Base-by-base conservation (phyloP, 257 asterid species). In the Forsythia suspensa region DNA sequence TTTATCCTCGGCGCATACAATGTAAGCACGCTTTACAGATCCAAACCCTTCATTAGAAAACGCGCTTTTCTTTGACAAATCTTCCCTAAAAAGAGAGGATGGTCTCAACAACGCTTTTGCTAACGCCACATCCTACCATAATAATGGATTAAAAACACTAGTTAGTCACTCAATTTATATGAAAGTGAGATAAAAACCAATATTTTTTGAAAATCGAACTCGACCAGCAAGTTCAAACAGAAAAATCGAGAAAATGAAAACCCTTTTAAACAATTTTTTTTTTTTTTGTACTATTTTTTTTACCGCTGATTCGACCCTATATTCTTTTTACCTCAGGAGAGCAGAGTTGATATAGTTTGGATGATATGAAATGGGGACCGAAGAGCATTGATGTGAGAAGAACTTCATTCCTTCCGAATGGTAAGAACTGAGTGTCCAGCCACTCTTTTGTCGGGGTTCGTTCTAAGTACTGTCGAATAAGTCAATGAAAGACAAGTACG, bases 41-140 rank as follows among this genome's bases (percentile, higher is more conserved):
- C 91, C 94, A 72, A 13, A 91, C 13, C 85, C 44, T 82, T 87
- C 71, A n/a, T 83, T 34, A 0, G 86, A 78, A 43, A 89, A 91
- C 7, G 80, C 52, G 7, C 80, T 73, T 65, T 48, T 77, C 71
- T 83, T 83, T 0, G 87, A 82, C 59, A 91, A 65, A 57, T 88
- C 90, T 36, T 78, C 90, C 2, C 42, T 0, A 42, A 91, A 86
- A 37, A 82, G 42, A 34, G 90, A 86, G 68, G 81, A 73, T 72
- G 89, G 81, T 85, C 97, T 88, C 37, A 79, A 1, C 85, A 91
- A 80, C 77, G 24, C 69, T 8, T 52, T 81, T 59, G 79, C 94
- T 82, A 91, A 74, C 57, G 82, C 83, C 82, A 86, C 46, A 38
- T 88, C 97, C 96, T 91, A 79, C 44, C 81, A n/a, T n/a, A n/a